phyloP scores from a whole-genome alignment of 2,329 filamentous ascomycete genomes.

The Tolypocladium paradoxum region DNA sequence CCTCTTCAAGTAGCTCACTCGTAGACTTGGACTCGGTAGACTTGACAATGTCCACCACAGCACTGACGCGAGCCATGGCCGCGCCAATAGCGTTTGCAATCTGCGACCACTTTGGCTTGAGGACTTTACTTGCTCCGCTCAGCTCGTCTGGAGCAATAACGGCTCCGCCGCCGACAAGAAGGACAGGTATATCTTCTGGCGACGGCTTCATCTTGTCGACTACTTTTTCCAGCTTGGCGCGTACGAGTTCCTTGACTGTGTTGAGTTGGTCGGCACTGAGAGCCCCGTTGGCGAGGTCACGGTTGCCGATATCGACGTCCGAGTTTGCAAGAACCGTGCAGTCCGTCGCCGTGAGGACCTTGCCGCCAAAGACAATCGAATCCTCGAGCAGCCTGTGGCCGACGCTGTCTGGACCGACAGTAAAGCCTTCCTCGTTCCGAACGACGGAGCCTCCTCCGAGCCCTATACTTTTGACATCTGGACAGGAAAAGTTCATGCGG shows the following conservation, averaged over 20 bases:
- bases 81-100: conserved; percentile 57
- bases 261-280: conserved; percentile 21
- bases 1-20: conserved; percentile 25
- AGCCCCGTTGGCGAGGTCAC: conserved; percentile 20
- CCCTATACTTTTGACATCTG: conserved; percentile 49
- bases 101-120: conserved; percentile 44
- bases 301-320: conserved; percentile 29
- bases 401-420: conserved; percentile 51
- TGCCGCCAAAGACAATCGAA: conserved; percentile 45
- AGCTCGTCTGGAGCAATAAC: conserved; percentile 46
- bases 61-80: conserved; percentile 49
- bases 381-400: conserved; percentile 45
- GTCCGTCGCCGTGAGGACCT: conserved; percentile 49
- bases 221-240: conserved; percentile 40
- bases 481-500: conserved; percentile 48
- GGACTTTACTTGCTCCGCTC: conserved; percentile 41
- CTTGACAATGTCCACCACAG: conserved; percentile 39
- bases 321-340: conserved; percentile 26
- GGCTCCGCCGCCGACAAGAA: conserved; percentile 54
- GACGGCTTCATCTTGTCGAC: conserved; percentile 55
- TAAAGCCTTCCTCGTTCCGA: conserved; percentile 24
- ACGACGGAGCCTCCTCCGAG: conserved; percentile 49
- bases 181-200: conserved; percentile 44
- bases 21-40: conserved; percentile 31
- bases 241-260: conserved; percentile 29